Base-by-base conservation (phyloP, 495 filamentous ascomycete species). In the Lophiotrema nucula region DNA sequence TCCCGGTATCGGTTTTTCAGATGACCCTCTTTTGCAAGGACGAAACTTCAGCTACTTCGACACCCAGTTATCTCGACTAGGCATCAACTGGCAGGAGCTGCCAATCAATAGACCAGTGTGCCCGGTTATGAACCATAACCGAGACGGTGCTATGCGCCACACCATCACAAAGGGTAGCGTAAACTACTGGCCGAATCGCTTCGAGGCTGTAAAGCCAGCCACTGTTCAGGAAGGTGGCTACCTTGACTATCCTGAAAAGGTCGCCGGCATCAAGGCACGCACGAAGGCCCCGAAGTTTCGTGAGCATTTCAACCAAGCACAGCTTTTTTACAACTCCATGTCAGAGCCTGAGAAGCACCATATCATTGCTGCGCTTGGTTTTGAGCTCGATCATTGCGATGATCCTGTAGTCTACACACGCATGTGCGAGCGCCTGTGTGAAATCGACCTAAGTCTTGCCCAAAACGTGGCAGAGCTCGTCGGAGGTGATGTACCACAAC, bases 121-220 rank as follows among this genome's bases (percentile, higher is more conserved):
- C 60, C 89, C 91, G 0, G 82, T 89, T 19, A 83, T 90, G 80
- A 90, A 92, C 70, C 82, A 88, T 69, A 85, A 90, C 67, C 80
- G 88, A 8, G 88, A 91, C 50, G 88, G 88, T 8, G 76, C 76
- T n/a, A 76, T 84, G 66, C 79, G 83, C 4, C 77, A 84, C 72
- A 70, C 74, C 21, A 84, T 87, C 65, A 79, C 77, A 27, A 82
- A 80, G 62, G 88, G 90, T 53, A 84, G 76, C 0, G 84, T 90
- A 60, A 95, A 92, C 74, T 95, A 96, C 76, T 95, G 86, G 87
- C 90, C 90, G 18, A 96, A 95, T 70, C 82, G 89, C 2, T 88
- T 82, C 58, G 77, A 82, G 2, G 76, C 79, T 6, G 74, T 77
- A 22, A 84, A 85, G 0, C 86, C 90, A 1, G 83, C 85, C 27